phyloP scores from a whole-genome alignment of 2,329 filamentous ascomycete genomes.

The Colletotrichum noveboracense region DNA sequence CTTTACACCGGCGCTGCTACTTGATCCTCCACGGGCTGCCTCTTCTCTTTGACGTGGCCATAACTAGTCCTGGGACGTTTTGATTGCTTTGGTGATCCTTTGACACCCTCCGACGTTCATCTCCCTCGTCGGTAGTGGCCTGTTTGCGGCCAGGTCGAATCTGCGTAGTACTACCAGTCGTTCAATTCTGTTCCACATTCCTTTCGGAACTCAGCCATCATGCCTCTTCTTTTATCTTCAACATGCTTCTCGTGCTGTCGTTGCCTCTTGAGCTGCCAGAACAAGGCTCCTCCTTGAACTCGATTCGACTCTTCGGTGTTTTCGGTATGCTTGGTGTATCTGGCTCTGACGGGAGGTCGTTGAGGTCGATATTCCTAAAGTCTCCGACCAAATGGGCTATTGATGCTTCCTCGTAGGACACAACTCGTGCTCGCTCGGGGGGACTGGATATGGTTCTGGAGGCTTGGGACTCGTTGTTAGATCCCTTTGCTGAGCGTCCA shows the following conservation, averaged over 20 bases:
- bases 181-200: accelerated
- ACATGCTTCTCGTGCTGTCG: background rate
- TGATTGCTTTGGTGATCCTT: accelerated
- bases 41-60: background rate
- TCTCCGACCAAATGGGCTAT: constrained; percentile 12
- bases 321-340: background rate
- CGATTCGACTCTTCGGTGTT: background rate
- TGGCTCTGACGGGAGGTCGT: background rate
- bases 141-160: background rate
- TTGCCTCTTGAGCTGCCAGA: background rate
- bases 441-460: background rate
- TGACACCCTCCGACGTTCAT: background rate
- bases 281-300: background rate
- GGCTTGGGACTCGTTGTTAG: background rate
- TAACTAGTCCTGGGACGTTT: background rate
- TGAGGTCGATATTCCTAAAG: background rate
- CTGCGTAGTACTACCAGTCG: background rate
- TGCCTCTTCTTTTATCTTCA: background rate
- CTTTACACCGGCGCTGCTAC: background rate
- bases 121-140: background rate
- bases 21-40: accelerated
- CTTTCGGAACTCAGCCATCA: background rate
- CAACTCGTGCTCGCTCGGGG: background rate
- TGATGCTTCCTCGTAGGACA: background rate
- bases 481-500: background rate